Evolutionary conservation across 495 filamentous ascomycete genomes (phyloP).

Genomic region (Trichoderma virens): DNA sequence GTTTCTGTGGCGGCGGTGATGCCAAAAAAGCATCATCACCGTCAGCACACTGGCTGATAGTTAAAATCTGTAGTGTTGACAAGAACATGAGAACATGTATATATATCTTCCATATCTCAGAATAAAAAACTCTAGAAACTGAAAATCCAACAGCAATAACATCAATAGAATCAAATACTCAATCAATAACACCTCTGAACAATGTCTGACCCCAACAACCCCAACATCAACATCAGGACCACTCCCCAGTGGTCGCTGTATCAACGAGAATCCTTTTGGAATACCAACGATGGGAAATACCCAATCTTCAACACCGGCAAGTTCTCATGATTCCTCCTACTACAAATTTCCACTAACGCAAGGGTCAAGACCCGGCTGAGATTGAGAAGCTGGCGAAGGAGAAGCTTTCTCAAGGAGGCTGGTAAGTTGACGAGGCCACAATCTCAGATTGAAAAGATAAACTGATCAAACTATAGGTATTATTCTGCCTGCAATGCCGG

Average conservation of each 20-base stretch:
- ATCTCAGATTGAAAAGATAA: background rate
- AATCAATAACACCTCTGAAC: background rate
- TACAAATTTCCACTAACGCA: constrained; percentile 21
- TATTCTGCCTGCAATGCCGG: constrained; percentile 63
- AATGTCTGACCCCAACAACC: constrained; percentile 42
- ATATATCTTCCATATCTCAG: background rate
- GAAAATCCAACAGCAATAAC: background rate
- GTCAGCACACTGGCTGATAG: background rate
- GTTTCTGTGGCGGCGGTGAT: background rate
- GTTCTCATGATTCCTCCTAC: background rate
- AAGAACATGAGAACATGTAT: background rate
- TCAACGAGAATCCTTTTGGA: constrained; percentile 56
- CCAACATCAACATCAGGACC: constrained; percentile 45
- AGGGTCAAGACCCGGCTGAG: constrained; percentile 31
- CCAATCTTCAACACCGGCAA: constrained; percentile 47
- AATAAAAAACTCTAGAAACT: too few relatives aligned
- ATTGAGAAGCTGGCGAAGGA: constrained; percentile 51
- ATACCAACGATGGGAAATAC: constrained; percentile 45
- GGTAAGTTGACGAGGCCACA: constrained; percentile 8
- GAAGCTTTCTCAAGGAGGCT: constrained; percentile 45
- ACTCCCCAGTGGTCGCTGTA: constrained; percentile 57
- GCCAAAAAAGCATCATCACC: background rate
- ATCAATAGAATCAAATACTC: background rate
- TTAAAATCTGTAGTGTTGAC: background rate
- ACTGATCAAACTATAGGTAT: constrained; percentile 20